A percentile compares a stretch with the other conserved stretches of the same genome.
phyloP scores from a whole-genome alignment of 2,329 filamentous ascomycete genomes.

The Clonostachys sp. region DNA sequence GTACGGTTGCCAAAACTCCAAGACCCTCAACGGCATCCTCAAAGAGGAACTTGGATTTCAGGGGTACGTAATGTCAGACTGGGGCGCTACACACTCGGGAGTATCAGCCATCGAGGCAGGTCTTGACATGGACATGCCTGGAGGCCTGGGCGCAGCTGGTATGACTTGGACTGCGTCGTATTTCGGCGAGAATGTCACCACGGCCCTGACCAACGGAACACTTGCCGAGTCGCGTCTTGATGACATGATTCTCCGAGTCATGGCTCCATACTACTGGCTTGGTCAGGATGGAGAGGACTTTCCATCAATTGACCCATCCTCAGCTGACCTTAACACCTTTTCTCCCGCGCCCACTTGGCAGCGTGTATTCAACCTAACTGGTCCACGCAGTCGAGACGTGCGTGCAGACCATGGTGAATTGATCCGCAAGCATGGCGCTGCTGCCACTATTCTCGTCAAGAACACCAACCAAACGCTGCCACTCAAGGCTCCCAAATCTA shows the following conservation, averaged over 20 bases:
- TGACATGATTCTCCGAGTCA: slow-evolving; percentile 47
- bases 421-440: slow-evolving; percentile 47
- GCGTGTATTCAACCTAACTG: slow-evolving; percentile 32
- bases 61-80: slow-evolving; percentile 38
- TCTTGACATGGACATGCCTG: slow-evolving; percentile 49
- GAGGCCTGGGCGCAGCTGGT: slow-evolving; percentile 26
- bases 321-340: slow-evolving; percentile 41
- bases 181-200: slow-evolving; percentile 39
- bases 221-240: slow-evolving; percentile 32
- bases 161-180: slow-evolving; percentile 16
- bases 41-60: slow-evolving; percentile 46
- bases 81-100: slow-evolving; percentile 33
- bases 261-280: slow-evolving; percentile 45
- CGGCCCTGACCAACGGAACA: slow-evolving; percentile 41
- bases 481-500: slow-evolving; percentile 48
- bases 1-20: slow-evolving; percentile 44
- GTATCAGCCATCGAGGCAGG: slow-evolving; percentile 36
- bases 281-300: slow-evolving; percentile 37
- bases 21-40: slow-evolving; percentile 40
- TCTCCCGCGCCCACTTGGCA: slow-evolving; percentile 42
- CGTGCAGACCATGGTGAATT: slow-evolving; percentile 51
- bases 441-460: slow-evolving; percentile 68
- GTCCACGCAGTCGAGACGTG: slow-evolving; percentile 44
- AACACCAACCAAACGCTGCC: slow-evolving; percentile 60
- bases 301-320: slow-evolving; percentile 36